phyloP scores from a whole-genome alignment of 257 asterid genomes.

The Mitragyna speciosa region DNA sequence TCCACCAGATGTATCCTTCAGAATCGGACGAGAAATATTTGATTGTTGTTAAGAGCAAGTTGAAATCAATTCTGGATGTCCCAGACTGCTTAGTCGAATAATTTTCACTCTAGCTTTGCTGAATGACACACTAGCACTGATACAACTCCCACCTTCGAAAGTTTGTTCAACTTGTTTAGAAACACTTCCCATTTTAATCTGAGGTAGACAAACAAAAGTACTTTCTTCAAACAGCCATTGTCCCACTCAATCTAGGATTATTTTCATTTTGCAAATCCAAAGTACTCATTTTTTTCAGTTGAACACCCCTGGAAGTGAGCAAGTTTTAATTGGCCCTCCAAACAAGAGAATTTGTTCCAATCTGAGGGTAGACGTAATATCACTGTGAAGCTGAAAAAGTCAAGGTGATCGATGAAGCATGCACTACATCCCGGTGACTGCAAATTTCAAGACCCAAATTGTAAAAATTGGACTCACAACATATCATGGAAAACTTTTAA shows the following conservation, averaged over 20 bases:
- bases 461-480: too few species aligned
- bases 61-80: not conserved
- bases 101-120: not conserved
- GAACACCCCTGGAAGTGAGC: not conserved
- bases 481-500: not conserved
- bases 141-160: too few species aligned
- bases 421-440: not conserved
- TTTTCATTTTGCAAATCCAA: too few species aligned
- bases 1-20: too few species aligned
- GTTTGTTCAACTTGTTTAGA: too few species aligned
- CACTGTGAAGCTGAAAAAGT: not conserved
- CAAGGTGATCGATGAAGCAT: not conserved
- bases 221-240: not conserved
- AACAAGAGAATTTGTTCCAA: not conserved
- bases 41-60: too few species aligned
- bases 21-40: too few species aligned
- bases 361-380: too few species aligned
- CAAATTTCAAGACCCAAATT: too few species aligned
- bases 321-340: not conserved
- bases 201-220: not conserved
- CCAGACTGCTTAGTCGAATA: not conserved
- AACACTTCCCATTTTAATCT: not conserved
- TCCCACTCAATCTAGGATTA: too few species aligned
- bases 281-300: too few species aligned
- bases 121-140: constrained; percentile 32